These are phyloP conservation scores for Calocybe indica DNA, from an alignment of 768 basidiomycete species.

Conservation along the genomic window DNA sequence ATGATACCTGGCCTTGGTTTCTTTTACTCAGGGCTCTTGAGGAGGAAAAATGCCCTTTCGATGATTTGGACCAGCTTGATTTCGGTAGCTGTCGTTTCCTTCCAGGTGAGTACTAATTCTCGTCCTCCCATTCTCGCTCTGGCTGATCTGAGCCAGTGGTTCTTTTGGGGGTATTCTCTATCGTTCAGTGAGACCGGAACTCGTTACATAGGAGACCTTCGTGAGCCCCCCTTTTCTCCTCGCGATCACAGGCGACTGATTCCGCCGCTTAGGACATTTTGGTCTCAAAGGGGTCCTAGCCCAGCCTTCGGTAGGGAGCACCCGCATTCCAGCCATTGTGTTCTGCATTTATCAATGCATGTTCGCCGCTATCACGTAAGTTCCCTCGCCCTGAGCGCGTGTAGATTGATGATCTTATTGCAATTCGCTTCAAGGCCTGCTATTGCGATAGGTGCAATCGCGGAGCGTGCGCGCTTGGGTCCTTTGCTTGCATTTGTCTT, in stretches of 20 bases:
- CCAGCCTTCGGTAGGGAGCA: conserved; percentile 67
- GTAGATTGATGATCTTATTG: conserved; percentile 5
- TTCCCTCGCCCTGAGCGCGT: conserved; percentile 4
- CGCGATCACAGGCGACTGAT: background rate
- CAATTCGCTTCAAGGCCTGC: conserved; percentile 50
- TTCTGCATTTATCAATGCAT: conserved; percentile 87
- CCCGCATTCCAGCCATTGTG: conserved; percentile 64
- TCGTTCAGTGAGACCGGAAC: conserved; percentile 78
- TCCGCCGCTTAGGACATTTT: conserved; percentile 57
- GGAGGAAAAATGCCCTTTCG: conserved; percentile 89
- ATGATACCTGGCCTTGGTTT: conserved; percentile 85
- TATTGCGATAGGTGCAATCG: conserved; percentile 87
- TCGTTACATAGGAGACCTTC: conserved; percentile 80
- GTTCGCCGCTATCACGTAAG: conserved; percentile 86
- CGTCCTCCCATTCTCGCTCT: background rate
- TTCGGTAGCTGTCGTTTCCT: conserved; percentile 72
- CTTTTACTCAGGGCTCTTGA: conserved; percentile 87
- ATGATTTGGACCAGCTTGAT: conserved; percentile 84
- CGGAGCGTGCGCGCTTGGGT: conserved; percentile 81
- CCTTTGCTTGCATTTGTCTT: conserved; percentile 90
- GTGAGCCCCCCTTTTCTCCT: conserved; percentile 32
- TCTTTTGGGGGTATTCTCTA: conserved; percentile 95
- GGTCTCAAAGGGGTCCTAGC: conserved; percentile 74
- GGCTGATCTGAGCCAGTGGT: conserved; percentile 53
- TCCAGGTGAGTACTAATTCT: conserved; percentile 54